phyloP scores from a whole-genome alignment of 257 asterid genomes.

The Thymus mandschuricus region DNA sequence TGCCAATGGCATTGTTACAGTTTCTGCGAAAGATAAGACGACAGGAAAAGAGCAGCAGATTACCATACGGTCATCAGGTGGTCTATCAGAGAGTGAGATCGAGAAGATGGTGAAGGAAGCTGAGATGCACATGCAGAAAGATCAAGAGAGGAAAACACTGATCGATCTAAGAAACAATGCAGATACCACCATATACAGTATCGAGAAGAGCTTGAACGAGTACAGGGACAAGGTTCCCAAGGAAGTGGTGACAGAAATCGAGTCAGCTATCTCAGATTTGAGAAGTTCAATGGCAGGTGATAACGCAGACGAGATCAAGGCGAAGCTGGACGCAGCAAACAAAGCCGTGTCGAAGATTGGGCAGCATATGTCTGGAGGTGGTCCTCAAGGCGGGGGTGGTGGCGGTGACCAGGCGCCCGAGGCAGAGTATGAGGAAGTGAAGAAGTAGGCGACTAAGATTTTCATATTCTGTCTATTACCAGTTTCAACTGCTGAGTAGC shows the following conservation, averaged over 20 bases:
- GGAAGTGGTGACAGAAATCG: constrained; percentile 56
- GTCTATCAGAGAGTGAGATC: constrained; percentile 62
- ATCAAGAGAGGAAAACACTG: constrained; percentile 64
- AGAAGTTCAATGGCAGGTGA: constrained; percentile 48
- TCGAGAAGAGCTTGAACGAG: constrained; percentile 59
- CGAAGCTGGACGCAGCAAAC: constrained; percentile 61
- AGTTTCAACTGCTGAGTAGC: neutral
- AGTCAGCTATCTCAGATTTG: constrained; percentile 53
- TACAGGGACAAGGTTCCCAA: constrained; percentile 63
- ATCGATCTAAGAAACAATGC: constrained; percentile 59
- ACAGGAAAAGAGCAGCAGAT: constrained; percentile 72
- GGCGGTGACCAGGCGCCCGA: constrained; percentile 56
- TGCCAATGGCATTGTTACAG: constrained; percentile 69
- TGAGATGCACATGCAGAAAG: constrained; percentile 61
- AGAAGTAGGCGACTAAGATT: constrained; percentile 39
- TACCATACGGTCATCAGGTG: constrained; percentile 65
- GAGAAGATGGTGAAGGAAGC: constrained; percentile 76
- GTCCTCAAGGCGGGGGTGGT: constrained; percentile 39
- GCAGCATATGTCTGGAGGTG: constrained; percentile 58
- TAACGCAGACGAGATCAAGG: constrained; percentile 54
- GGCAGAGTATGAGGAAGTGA: constrained; percentile 71
- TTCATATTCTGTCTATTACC: no score
- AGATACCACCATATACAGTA: constrained; percentile 61
- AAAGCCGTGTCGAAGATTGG: constrained; percentile 67
- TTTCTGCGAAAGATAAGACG: constrained; percentile 66